Conservation (phyloP, 352 stramenopile genomes). For the Elongisporangium anandrum region DNA sequence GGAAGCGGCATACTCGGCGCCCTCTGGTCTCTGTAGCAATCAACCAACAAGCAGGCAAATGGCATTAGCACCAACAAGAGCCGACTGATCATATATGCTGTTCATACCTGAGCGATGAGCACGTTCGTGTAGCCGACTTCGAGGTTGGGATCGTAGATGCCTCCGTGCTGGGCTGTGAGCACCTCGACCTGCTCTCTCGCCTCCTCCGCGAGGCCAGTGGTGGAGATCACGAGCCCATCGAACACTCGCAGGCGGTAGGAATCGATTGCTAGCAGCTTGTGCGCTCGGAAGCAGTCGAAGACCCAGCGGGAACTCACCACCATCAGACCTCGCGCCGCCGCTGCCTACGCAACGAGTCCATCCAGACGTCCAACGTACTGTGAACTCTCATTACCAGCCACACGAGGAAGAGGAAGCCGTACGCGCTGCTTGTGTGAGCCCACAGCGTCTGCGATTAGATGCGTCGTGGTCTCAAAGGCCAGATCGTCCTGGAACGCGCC, state of each 20-base stretch:
- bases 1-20: slow-evolving; percentile 64
- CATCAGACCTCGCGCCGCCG: slow-evolving; percentile 32
- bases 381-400: not conserved
- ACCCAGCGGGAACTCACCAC: slow-evolving; percentile 56
- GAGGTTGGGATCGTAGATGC: slow-evolving; percentile 50
- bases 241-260: slow-evolving; percentile 35
- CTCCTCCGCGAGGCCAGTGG: slow-evolving; percentile 46
- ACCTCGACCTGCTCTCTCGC: slow-evolving; percentile 51
- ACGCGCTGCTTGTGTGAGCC: slow-evolving; percentile 65
- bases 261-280: slow-evolving; percentile 31
- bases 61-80: no score
- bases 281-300: slow-evolving; percentile 56
- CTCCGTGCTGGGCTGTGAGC: slow-evolving; percentile 33
- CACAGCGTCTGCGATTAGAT: slow-evolving; percentile 57
- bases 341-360: slow-evolving; percentile 33
- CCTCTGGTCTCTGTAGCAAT: slow-evolving; percentile 22
- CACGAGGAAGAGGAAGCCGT: slow-evolving; percentile 6
- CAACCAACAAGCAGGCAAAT: no score
- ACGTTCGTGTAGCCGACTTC: slow-evolving; percentile 56
- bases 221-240: slow-evolving; percentile 64
- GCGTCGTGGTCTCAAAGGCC: slow-evolving; percentile 36
- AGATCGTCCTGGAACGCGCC: slow-evolving; percentile 58
- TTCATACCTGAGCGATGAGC: slow-evolving; percentile 51
- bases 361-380: not conserved
- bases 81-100: no score